phyloP scores from a whole-genome alignment of 805 yeast species.

The Gaillardinia entomophila region DNA sequence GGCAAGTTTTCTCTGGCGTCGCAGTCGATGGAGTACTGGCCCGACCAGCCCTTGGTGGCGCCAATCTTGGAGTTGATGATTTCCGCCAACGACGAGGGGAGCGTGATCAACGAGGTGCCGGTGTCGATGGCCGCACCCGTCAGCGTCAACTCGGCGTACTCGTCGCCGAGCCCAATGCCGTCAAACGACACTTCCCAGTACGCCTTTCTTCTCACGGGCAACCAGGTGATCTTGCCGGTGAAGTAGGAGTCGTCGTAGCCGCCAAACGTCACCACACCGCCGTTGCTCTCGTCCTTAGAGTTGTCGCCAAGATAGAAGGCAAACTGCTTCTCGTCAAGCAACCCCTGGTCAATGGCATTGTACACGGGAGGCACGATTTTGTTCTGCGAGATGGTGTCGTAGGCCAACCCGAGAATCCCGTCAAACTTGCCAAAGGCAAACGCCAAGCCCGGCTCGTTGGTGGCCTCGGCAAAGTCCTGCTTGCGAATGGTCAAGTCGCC shows the following conservation, averaged over 20 bases:
- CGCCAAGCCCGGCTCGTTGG: slow-evolving; percentile 94
- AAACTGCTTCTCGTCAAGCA: slow-evolving; percentile 79
- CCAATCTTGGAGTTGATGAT: slow-evolving; percentile 93
- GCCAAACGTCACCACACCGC: slow-evolving; percentile 94
- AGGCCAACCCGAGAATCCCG: slow-evolving; percentile 94
- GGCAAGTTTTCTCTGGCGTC: slow-evolving; percentile 78
- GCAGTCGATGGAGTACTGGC: slow-evolving; percentile 94
- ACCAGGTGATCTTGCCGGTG: slow-evolving; percentile 84
- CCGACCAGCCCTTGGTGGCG: slow-evolving; percentile 95
- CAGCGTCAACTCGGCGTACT: slow-evolving; percentile 72
- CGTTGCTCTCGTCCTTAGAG: slow-evolving; percentile 57
- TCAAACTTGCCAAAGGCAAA: slow-evolving; percentile 99
- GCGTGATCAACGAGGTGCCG: slow-evolving; percentile 92
- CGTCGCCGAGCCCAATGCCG: slow-evolving; percentile 87
- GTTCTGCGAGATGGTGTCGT: slow-evolving; percentile 85
- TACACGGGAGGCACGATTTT: slow-evolving; percentile 90
- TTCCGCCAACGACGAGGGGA: slow-evolving; percentile 95
- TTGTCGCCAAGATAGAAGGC: slow-evolving; percentile 87
- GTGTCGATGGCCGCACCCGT: slow-evolving; percentile 98
- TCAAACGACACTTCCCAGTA: slow-evolving; percentile 98
- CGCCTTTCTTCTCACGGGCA: slow-evolving; percentile 98
- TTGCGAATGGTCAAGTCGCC: slow-evolving; percentile 82
- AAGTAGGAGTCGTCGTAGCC: slow-evolving; percentile 77
- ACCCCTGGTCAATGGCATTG: slow-evolving; percentile 76
- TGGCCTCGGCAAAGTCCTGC: slow-evolving; percentile 96